Evolutionary conservation across 306 rosid species (phyloP).

Genomic region (Pterocarpus santalinus): DNA sequence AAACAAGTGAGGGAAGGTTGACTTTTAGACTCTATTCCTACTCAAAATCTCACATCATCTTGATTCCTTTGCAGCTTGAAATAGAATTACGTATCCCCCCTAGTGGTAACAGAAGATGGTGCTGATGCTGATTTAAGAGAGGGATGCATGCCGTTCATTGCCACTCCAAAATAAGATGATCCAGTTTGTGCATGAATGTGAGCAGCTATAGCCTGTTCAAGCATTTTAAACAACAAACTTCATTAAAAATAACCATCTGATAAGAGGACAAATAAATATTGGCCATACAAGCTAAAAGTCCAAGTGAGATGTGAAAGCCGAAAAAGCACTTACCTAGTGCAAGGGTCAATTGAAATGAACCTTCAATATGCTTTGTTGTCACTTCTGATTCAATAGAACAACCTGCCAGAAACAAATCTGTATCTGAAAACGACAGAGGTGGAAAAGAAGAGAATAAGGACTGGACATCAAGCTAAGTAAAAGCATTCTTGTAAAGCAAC

Average conservation of each 20-base stretch:
- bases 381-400: slow-evolving; percentile 87
- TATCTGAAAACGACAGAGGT: slow-evolving; percentile 9
- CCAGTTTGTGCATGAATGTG: slow-evolving; percentile 90
- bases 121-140: slow-evolving; percentile 75
- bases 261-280: slow-evolving; percentile 11
- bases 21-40: background rate
- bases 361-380: slow-evolving; percentile 79
- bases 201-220: slow-evolving; percentile 91
- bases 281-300: background rate
- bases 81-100: slow-evolving; percentile 55
- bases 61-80: slow-evolving; percentile 56
- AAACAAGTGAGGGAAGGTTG: slow-evolving; percentile 27
- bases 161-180: slow-evolving; percentile 84
- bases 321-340: slow-evolving; percentile 73
- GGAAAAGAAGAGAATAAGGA: background rate
- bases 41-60: slow-evolving; percentile 43
- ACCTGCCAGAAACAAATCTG: slow-evolving; percentile 60
- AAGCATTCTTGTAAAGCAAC: slow-evolving; percentile 6
- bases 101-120: slow-evolving; percentile 68
- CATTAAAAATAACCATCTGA: background rate
- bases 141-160: slow-evolving; percentile 66
- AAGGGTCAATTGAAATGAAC: slow-evolving; percentile 88
- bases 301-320: slow-evolving; percentile 39
- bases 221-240: slow-evolving; percentile 45
- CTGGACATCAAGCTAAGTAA: background rate